Base-by-base conservation (phyloP, 352 stramenopile species). In the Globisporangium spinosum region DNA sequence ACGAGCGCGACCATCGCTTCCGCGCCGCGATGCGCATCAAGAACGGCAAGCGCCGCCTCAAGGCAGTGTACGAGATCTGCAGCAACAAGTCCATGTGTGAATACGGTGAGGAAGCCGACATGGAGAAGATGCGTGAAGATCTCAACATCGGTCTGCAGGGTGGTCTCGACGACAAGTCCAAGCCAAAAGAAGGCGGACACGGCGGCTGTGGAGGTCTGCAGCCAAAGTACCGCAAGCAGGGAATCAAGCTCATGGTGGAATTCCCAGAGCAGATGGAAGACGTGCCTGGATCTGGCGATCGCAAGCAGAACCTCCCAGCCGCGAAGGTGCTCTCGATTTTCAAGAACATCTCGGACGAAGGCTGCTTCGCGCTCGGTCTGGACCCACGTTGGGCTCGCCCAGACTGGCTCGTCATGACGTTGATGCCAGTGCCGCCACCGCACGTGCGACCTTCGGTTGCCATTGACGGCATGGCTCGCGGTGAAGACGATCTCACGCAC, bases 401-500 rank as follows among this genome's bases (percentile, higher is more conserved):
- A 0, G 98, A 99, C 67, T 99, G 98, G 97, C 89, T 99, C 67
- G 78, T 99, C n/a, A 91, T 99, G 65, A 98, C 97, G 63, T 90
- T 99, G 20, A 94, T 99, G 77, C 98, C 98, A 0, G 97, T 99
- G 32, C 97, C 97, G 20, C 98, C 98, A 23, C 92, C 98, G 34
- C 97, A 99, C 70, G 97, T 99, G 29, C 95, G 98, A 25, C 98
- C 98, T 49, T 98, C 89, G 23, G 97, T 99, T 9, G 92, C 91
- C 43, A 91, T 98, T 63, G 96, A 98, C 23, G 96, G 94, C 49
- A 95, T 95, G 76, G 83, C 89, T 34, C 90, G 91, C 45, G 98
- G 93, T 65, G 97, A 99, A 71, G 98, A 99, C 74, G 98, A 99
- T 74, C 82, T 99, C 40, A 99, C 98, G 25, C 96, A 99, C 76